Percentiles rank a stretch among this genome's conserved stretches.
Conservation (phyloP, 805 yeast genomes). For the Monosporozyma aquatica region DNA sequence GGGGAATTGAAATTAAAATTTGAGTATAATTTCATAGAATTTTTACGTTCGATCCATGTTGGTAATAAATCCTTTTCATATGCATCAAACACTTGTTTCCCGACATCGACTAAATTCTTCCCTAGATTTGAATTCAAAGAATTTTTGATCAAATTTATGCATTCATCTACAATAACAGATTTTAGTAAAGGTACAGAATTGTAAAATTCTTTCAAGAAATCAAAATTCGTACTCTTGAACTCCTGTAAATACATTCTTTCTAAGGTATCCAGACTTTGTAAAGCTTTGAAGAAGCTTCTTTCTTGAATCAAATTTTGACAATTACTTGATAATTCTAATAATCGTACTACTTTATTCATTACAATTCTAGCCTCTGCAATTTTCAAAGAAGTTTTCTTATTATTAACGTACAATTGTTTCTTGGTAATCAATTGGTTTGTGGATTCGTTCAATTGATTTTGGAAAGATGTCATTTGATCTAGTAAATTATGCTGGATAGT, state of each 20-base stretch:
- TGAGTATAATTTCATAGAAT: conserved; percentile 32
- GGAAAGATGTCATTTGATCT: conserved; percentile 47
- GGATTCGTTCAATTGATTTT: conserved; percentile 48
- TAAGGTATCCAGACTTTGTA: conserved; percentile 71
- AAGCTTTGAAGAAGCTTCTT: conserved; percentile 74
- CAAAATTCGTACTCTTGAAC: conserved; percentile 56
- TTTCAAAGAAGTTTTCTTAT: conserved; percentile 55
- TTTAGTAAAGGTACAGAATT: conserved; percentile 70
- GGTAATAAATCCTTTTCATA: conserved; percentile 51
- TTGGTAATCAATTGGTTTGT: conserved; percentile 56
- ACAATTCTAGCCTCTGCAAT: conserved; percentile 64
- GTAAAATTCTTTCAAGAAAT: conserved; percentile 58
- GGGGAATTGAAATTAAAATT: conserved; percentile 72
- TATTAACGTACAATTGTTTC: conserved; percentile 49
- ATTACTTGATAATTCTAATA: conserved; percentile 76
- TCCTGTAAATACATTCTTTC: conserved; percentile 60
- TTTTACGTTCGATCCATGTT: conserved; percentile 54
- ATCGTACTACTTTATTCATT: conserved; percentile 65
- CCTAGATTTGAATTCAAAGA: conserved; percentile 57
- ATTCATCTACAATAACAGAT: conserved; percentile 63
- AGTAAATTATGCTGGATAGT: conserved; percentile 46
- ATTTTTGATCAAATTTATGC: conserved; percentile 54
- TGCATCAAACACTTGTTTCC: conserved; percentile 36
- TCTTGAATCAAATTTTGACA: conserved; percentile 72
- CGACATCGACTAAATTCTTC: conserved; percentile 42